These are phyloP conservation scores for Clonostachys rosea DNA, from an alignment of 2,329 filamentous ascomycete genomes.

Conservation along the genomic window DNA sequence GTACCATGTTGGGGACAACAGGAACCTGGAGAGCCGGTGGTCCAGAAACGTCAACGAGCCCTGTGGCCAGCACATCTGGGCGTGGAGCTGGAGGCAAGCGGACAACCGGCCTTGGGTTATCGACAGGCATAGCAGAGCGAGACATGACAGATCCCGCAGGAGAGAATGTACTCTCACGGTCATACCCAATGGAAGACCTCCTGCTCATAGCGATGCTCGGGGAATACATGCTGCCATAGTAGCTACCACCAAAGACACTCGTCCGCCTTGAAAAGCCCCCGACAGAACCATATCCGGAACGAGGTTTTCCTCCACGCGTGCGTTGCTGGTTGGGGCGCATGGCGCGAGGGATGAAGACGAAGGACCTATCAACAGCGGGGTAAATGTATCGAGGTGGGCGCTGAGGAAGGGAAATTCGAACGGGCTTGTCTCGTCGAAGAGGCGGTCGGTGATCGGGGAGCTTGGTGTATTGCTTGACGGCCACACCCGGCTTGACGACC, in stretches of 20 bases:
- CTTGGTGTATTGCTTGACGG: slow-evolving; percentile 87
- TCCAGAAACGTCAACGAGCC: not conserved
- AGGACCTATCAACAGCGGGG: slow-evolving; percentile 83
- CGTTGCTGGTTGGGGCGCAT: slow-evolving; percentile 89
- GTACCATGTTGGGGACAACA: slow-evolving; percentile 47
- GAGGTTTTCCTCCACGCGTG: slow-evolving; percentile 60
- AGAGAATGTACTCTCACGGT: slow-evolving; percentile 71
- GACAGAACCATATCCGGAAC: slow-evolving; percentile 65
- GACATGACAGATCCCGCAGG: slow-evolving; percentile 77
- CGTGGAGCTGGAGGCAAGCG: slow-evolving; percentile 66
- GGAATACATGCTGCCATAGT: slow-evolving; percentile 74
- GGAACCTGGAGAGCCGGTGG: slow-evolving; percentile 12
- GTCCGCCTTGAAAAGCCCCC: slow-evolving; percentile 71
- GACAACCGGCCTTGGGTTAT: slow-evolving; percentile 68
- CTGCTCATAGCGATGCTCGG: slow-evolving; percentile 86
- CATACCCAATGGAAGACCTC: slow-evolving; percentile 70
- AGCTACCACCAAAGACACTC: slow-evolving; percentile 71
- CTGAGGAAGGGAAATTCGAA: slow-evolving; percentile 84
- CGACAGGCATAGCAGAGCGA: slow-evolving; percentile 56
- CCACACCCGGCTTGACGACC: slow-evolving; percentile 67
- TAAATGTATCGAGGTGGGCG: slow-evolving; percentile 83
- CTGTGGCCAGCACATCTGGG: slow-evolving; percentile 9
- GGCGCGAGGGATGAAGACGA: slow-evolving; percentile 95
- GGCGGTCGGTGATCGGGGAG: slow-evolving; percentile 93
- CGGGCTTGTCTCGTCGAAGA: slow-evolving; percentile 90